A percentile compares a stretch with the other conserved stretches of the same genome.
Evolutionary conservation across 140 eudicot species (phyloP).

Genomic region (Bidens hawaiensis): DNA sequence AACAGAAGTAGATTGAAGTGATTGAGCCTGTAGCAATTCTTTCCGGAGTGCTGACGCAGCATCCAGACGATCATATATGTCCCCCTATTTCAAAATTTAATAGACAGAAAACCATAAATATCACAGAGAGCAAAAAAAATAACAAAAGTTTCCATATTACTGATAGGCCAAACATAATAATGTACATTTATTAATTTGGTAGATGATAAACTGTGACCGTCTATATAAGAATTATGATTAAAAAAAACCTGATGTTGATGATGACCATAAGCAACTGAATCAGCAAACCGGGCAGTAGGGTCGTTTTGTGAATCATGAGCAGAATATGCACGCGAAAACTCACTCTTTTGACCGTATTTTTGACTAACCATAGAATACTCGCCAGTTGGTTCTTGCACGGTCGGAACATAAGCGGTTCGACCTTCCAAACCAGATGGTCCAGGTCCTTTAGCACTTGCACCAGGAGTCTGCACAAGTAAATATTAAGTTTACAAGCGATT

Average conservation of each 20-base stretch:
- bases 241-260: constrained; percentile 65
- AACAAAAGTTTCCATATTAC: background rate
- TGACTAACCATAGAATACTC: too few relatives aligned
- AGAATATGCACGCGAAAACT: constrained; percentile 42
- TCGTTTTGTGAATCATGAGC: constrained; percentile 58
- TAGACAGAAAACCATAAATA: background rate
- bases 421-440: constrained; percentile 57
- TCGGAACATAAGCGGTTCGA: constrained; percentile 48
- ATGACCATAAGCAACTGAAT: constrained; percentile 49
- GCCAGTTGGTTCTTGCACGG: constrained; percentile 48
- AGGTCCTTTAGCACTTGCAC: constrained; percentile 56
- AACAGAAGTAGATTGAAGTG: constrained; percentile 61
- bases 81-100: constrained; percentile 39
- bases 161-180: background rate
- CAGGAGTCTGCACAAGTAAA: constrained; percentile 39
- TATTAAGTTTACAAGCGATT: background rate
- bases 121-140: constrained; percentile 2
- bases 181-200: too few relatives aligned
- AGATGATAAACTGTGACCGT: background rate
- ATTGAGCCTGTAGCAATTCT: constrained; percentile 64
- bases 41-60: constrained; percentile 59
- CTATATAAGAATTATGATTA: background rate
- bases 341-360: too few relatives aligned
- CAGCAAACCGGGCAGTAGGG: constrained; percentile 50
- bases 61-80: constrained; percentile 66